A percentile compares a stretch with the other conserved stretches of the same genome.
Evolutionary conservation across 2,329 filamentous ascomycete species (phyloP).

Genomic region (Pyrenophora seminiperda): DNA sequence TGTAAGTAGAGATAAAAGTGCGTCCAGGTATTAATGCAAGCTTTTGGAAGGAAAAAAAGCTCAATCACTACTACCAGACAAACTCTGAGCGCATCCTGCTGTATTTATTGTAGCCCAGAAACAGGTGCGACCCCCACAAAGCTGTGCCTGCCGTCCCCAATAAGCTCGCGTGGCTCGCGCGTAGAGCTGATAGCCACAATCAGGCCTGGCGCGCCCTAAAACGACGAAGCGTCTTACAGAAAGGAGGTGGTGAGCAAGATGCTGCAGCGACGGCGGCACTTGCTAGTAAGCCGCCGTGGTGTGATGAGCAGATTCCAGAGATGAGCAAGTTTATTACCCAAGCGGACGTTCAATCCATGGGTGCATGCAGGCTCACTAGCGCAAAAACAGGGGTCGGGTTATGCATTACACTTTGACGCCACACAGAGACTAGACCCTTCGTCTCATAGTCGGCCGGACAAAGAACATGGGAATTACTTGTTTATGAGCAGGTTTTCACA

Average conservation of each 20-base stretch:
- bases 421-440: neutral
- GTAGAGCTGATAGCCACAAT: slow-evolving; percentile 21
- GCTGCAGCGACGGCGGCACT: slow-evolving; percentile 24
- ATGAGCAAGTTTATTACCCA: slow-evolving; percentile 44
- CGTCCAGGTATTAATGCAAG: neutral
- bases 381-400: slow-evolving; percentile 21
- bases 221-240: slow-evolving; percentile 17
- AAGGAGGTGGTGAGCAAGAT: slow-evolving; percentile 30
- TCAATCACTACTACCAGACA: slow-evolving; percentile 1
- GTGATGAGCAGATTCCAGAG: slow-evolving; percentile 18
- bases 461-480: slow-evolving; percentile 4
- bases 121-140: slow-evolving; percentile 21
- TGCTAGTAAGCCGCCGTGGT: slow-evolving; percentile 17
- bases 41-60: slow-evolving; percentile 6
- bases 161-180: slow-evolving; percentile 27
- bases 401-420: slow-evolving; percentile 18
- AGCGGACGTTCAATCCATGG: slow-evolving; percentile 16
- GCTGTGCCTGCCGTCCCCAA: slow-evolving; percentile 35
- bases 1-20: neutral
- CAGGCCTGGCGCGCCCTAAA: slow-evolving; percentile 21
- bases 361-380: slow-evolving; percentile 22
- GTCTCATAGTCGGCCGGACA: neutral
- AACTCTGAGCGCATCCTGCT: slow-evolving; percentile 21
- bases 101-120: slow-evolving; percentile 36
- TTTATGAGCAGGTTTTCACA: too few relatives aligned